These are phyloP conservation scores for Pelargonium citronellum DNA, from an alignment of 441 rosid genomes.

Conservation along the genomic window DNA sequence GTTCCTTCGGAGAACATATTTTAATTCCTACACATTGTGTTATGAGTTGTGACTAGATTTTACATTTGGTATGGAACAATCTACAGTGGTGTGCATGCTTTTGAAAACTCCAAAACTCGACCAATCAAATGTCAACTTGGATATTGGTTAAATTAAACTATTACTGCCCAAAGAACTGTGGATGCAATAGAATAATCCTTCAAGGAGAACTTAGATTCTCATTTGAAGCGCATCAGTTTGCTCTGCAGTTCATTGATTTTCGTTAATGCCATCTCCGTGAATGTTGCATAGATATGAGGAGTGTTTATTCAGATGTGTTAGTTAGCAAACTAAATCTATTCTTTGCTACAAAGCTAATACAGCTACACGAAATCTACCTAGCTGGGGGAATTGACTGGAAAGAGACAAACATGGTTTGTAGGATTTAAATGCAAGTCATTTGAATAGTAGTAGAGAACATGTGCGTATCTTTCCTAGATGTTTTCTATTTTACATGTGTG, in stretches of 20 bases:
- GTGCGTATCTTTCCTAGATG: constrained; percentile 1
- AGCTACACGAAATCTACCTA: background rate
- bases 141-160: background rate
- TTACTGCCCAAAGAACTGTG: background rate
- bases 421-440: background rate
- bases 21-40: background rate
- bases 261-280: background rate
- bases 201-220: background rate
- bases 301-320: background rate
- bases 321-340: background rate
- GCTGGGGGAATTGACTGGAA: background rate
- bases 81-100: background rate
- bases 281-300: background rate
- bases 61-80: background rate
- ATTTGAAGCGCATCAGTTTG: too few species aligned
- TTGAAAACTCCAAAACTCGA: background rate
- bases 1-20: background rate
- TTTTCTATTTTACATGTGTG: background rate
- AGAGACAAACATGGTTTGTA: background rate
- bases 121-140: too few species aligned
- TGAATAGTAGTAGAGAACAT: background rate
- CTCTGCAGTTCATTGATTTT: background rate
- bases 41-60: background rate
- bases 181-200: background rate
- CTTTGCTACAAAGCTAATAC: background rate